Evolutionary conservation across 2,329 filamentous ascomycete genomes (phyloP).

Genomic region (Metarhizium humberi): DNA sequence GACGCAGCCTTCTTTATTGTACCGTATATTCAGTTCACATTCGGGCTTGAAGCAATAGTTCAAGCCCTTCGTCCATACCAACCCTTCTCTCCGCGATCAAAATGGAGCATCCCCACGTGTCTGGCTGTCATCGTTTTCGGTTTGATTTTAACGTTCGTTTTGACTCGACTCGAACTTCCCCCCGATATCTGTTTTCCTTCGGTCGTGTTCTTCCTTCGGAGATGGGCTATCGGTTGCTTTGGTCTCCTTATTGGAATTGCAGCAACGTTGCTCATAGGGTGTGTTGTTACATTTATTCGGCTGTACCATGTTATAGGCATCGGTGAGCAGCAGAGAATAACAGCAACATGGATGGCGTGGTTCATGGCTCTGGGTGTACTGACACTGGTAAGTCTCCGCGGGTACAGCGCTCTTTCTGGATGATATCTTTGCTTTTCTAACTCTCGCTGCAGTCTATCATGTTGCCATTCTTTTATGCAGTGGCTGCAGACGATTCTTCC

Average conservation of each 20-base stretch:
- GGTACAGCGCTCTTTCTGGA: too few relatives aligned
- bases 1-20: constrained; percentile 54
- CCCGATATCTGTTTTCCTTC: constrained; percentile 56
- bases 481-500: constrained; percentile 35
- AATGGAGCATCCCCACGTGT: constrained; percentile 52
- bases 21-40: constrained; percentile 56
- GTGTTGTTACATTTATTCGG: constrained; percentile 45
- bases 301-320: constrained; percentile 45
- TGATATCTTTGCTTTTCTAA: background rate
- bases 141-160: constrained; percentile 46
- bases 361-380: constrained; percentile 49
- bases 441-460: constrained; percentile 38
- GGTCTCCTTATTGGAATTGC: constrained; percentile 41
- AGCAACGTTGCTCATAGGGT: constrained; percentile 39
- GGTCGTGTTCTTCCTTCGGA: constrained; percentile 57
- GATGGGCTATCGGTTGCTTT: constrained; percentile 50
- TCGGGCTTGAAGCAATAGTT: constrained; percentile 49
- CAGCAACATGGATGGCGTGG: constrained; percentile 62
- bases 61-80: constrained; percentile 43
- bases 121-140: constrained; percentile 40
- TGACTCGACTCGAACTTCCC: constrained; percentile 45
- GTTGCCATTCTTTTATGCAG: constrained; percentile 53
- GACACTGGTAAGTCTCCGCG: constrained; percentile 41
- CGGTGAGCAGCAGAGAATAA: constrained; percentile 49
- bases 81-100: constrained; percentile 49